Evolutionary conservation across 192 early-diverging fungal species (phyloP), one percentile per base, ranked within the genome.

Genomic region (Backusella australiensis): DNA sequence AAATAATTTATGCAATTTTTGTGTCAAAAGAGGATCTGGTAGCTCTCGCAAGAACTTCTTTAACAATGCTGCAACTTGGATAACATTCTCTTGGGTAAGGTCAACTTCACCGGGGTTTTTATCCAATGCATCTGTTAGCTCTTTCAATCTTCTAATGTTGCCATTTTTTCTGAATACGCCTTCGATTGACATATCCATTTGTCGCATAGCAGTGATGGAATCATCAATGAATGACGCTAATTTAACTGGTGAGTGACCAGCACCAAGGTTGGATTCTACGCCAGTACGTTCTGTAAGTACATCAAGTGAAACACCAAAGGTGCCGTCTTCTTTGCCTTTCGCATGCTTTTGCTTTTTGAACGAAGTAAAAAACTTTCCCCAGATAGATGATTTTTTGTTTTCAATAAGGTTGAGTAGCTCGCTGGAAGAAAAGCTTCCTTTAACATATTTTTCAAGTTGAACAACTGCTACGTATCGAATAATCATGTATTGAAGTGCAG

Each of bases 131-230:
- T 98, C 97, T 4, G 90, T 90, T 17, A 96, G 77, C 36, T 94
- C 93, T 71, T 96, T 97, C 69, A 99, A 84, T 19, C 93, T 85
- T 74, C 95, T 82, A 77, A 99, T 97, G 77, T 99, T 99, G 7
- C 98, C 98, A 80, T 98, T 99, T 85, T 98, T 98, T 76, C 98
- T 85, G 86, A 99, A 99, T 11, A 98, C 94, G 7, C 98, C 98
- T 79, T 98, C 97, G 21, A 94, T 90, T 0, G 90, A 88, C 87
- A 99, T 86, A 78, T 91, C 90, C 89, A 66, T 93, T 63, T 87
- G 84, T 53, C 90, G 87, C 88, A 99, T 85, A 6, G 89, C 88
- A 17, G 85, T 83, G 72, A 98, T 91, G 68, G 92, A 91, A 72
- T 89, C 83, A 52, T 98, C 95, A 53, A 98, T 86, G 84, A 98